Evolutionary conservation across 805 yeast species (phyloP), one percentile per base, ranked within the genome.

Genomic region (Kodamaea kaohsiungensis): DNA sequence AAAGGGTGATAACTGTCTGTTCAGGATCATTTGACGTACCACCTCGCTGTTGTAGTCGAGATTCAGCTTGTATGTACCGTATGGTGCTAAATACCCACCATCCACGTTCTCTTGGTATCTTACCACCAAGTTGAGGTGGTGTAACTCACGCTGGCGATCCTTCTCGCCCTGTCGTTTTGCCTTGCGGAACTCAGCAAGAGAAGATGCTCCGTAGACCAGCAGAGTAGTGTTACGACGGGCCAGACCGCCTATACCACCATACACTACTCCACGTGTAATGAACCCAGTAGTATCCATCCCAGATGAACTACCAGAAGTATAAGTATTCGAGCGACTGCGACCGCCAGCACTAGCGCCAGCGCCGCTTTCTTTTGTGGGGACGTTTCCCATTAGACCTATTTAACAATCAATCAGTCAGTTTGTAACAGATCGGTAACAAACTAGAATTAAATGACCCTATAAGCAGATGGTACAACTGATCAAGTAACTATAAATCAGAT

Each of bases 31-130:
- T 15, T 74, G 80, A 51, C 89, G 80, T n/a, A 95, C 98, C 2
- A 87, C 75, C 13, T 81, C 81, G 13, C 88, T 81, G 62, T 87
- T 82, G 71, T 84, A 93, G 67, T 89, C 96, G 52, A 87, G 68
- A 61, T 85, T 86, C 47, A 88, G 85, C 58, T 85, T 82, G 70
- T 93, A 93, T 33, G 89, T 88, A 1, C 98, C 98, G 70, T 82
- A 89, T 0, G 98, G 97, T 1, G 96, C 97, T 58, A 93, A 71
- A 65, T 75, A 91, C 1, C 99, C 99, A 16, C 99, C 99, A 71
- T 95, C 98, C 13, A 93, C 96, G 58, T 76, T 83, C 64, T 90
- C 96, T 40, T 76, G 76, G 61, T 69, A 80, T 56, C 79, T 75
- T 1, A 88, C 90, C 18, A 88, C 72, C 52, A 88, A 71, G 19